Percentiles rank a stretch among this genome's conserved stretches.
Conservation (phyloP, 257 asterid species). For the Solanum clarkiae region DNA sequence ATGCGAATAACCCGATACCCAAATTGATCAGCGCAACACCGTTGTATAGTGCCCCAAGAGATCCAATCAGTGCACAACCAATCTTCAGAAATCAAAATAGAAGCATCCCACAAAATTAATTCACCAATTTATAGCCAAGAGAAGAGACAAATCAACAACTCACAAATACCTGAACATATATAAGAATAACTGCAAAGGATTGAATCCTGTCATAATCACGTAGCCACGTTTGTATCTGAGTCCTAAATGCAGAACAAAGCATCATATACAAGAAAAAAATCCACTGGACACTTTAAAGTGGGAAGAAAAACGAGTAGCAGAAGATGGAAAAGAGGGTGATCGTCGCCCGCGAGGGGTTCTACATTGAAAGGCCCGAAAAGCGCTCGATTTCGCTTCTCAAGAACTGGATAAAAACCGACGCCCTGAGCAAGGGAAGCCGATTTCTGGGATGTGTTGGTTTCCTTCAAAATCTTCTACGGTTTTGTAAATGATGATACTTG, state of each 20-base stretch:
- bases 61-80: conserved; percentile 80
- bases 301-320: background rate
- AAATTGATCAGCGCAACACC: conserved; percentile 62
- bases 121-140: background rate
- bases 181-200: conserved; percentile 63
- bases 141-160: background rate
- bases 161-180: conserved; percentile 38
- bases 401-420: background rate
- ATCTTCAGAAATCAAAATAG: conserved; percentile 21
- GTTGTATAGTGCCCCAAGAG: conserved; percentile 76
- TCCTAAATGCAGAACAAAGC: conserved; percentile 60
- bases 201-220: conserved; percentile 82
- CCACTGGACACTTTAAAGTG: background rate
- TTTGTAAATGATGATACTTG: background rate
- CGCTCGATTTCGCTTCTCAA: background rate
- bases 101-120: background rate
- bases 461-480: background rate
- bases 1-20: conserved; percentile 69
- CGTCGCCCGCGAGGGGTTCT: background rate
- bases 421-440: background rate
- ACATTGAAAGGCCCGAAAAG: background rate
- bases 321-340: background rate
- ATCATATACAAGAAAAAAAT: conserved; percentile 17
- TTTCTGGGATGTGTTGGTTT: background rate
- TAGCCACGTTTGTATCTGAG: conserved; percentile 54